A percentile compares a stretch with the other conserved stretches of the same genome.
These are phyloP conservation scores for Xylariaceae sp. DNA, from an alignment of 2,329 filamentous ascomycete genomes.

Conservation along the genomic window DNA sequence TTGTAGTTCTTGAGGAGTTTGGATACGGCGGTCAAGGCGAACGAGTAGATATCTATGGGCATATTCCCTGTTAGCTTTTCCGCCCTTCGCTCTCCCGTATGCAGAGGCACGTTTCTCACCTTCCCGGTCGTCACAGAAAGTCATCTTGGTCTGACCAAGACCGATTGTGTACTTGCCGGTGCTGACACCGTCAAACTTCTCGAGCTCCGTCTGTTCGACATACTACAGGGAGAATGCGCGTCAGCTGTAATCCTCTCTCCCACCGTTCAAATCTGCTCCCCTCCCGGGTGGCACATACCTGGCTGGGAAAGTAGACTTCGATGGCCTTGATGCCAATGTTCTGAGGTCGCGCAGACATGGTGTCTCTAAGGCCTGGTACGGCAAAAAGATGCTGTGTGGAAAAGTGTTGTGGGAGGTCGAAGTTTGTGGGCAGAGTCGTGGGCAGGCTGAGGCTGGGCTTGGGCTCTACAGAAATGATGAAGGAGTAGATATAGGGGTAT, in stretches of 20 bases:
- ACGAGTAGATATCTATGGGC: constrained; percentile 81
- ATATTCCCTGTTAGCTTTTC: too few relatives aligned
- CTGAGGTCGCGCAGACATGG: constrained; percentile 70
- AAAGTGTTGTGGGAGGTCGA: constrained; percentile 4
- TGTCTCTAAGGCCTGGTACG: constrained; percentile 15
- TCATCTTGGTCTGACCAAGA: constrained; percentile 87
- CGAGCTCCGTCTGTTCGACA: constrained; percentile 75
- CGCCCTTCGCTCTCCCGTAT: constrained; percentile 7
- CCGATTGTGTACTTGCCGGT: constrained; percentile 86
- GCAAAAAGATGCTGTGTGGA: constrained; percentile 5
- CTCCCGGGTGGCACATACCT: constrained; percentile 51
- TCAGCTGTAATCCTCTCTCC: constrained; percentile 17
- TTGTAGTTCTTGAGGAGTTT: constrained; percentile 78
- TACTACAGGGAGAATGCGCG: constrained; percentile 48
- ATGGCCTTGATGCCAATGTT: constrained; percentile 93
- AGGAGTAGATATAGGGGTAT: constrained; percentile 5
- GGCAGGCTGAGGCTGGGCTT: too few relatives aligned
- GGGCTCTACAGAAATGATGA: too few relatives aligned
- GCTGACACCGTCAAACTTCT: constrained; percentile 80
- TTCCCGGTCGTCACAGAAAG: constrained; percentile 85
- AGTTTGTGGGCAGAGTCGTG: constrained; percentile 14
- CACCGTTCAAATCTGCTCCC: neutral
- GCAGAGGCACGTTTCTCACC: too few relatives aligned
- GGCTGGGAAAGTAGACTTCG: constrained; percentile 81
- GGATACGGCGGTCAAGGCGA: constrained; percentile 71